Conservation (phyloP, 768 basidiomycete genomes). For the Serendipita sp. region DNA sequence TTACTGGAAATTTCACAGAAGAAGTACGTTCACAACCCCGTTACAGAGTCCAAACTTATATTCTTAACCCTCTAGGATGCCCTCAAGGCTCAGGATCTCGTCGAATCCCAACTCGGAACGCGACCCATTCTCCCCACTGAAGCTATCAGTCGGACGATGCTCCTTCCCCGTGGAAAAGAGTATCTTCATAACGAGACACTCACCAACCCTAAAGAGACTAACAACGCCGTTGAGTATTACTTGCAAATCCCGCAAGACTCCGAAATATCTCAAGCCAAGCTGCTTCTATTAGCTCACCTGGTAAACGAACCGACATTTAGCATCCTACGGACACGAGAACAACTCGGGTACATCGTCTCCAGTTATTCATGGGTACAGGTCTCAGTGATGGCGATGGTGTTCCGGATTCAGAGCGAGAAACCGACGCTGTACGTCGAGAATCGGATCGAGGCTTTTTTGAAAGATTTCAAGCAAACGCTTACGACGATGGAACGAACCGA, state of each 20-base stretch:
- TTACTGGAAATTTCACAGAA: conserved; percentile 70
- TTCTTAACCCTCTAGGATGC: conserved; percentile 43
- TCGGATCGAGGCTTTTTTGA: conserved; percentile 78
- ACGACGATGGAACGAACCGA: conserved; percentile 53
- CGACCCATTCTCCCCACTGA: conserved; percentile 24
- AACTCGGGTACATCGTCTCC: conserved; percentile 84
- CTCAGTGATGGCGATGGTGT: conserved; percentile 33
- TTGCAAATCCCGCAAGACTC: conserved; percentile 49
- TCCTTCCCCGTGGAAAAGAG: conserved; percentile 60
- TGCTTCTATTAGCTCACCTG: conserved; percentile 65
- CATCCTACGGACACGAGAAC: conserved; percentile 80
- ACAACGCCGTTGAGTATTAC: conserved; percentile 77
- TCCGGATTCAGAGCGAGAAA: conserved; percentile 82
- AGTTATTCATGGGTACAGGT: conserved; percentile 9
- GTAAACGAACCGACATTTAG: conserved; percentile 87
- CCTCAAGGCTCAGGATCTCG: conserved; percentile 48
- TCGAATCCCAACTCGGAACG: conserved; percentile 47
- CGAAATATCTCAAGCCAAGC: conserved; percentile 44
- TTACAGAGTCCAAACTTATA: neutral
- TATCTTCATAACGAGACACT: conserved; percentile 48
- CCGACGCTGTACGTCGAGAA: conserved; percentile 64
- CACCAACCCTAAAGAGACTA: conserved; percentile 72
- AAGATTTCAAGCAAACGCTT: conserved; percentile 50
- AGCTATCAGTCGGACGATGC: conserved; percentile 29
- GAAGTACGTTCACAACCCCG: conserved; percentile 36